Base-by-base conservation (phyloP, 225 moss, liverwort and hornwort genomes). In the Polytrichum commune region DNA sequence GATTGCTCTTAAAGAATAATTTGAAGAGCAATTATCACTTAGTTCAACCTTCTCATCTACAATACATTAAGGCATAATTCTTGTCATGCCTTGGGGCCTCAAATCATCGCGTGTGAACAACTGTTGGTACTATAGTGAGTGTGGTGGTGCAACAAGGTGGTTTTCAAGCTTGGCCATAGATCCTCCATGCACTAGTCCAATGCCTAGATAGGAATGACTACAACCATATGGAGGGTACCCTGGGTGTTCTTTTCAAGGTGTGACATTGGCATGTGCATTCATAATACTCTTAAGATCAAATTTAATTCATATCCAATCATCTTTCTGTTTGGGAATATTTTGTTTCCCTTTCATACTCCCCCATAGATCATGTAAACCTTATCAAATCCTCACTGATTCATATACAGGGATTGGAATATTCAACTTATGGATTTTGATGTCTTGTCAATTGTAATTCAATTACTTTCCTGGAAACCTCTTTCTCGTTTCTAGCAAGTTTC, bases 161-260 rank as follows among this genome's bases (percentile, higher is more conserved):
- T 77, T 86, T 90, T 33, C 93, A 93, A 68, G 89, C 89, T 22
- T 93, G 93, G 90, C 90, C 90, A 27, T 89, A 93, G 74, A 90
- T 93, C 66, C 87, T 90, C 33, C 93, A 90, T 72, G 93, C 87
- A 16, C 74, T 91, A 58, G 85, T 85, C 54, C 93, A 91, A 72
- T 93, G 89, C 73, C 70, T 93, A 69, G 90, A 89, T 78, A 91
- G 85, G 83, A 89, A 91, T 60, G 90, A 93, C 74, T 90, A 85
- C 85, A 93, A 93, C 73, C 91, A 91, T 70, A 91, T 93, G 93
- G 91, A 93, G 85, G 91, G 90, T 67, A 91, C 91, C 16, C 74
- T 91, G 77, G 89, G 89, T 75, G 90, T 89, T 16, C 82, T 93
- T 68, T 91, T 91, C 61, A 91, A 93, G 91, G 93, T 90, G 26